Percentiles rank a stretch among this genome's conserved stretches.
Conservation (phyloP, 257 asterid species). For the Phtheirospermum japonicum region DNA sequence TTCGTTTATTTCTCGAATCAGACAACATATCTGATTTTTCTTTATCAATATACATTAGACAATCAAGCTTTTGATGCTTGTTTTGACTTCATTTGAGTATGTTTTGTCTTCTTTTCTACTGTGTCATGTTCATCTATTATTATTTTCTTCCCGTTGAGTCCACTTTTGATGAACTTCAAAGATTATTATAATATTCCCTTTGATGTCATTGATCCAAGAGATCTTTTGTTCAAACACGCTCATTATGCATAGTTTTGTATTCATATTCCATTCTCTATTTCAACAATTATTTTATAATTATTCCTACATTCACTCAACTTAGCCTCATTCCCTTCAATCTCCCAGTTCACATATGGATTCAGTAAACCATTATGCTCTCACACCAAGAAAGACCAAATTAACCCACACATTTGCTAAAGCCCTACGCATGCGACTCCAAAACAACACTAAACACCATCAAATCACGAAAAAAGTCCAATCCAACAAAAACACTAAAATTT, state of each 20-base stretch:
- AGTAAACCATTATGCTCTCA: constrained; percentile 23
- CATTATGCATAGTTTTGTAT: background rate
- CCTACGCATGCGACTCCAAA: constrained; percentile 38
- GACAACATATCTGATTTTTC: no score
- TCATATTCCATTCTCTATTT: background rate
- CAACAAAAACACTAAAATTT: no score
- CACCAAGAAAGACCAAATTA: constrained; percentile 49
- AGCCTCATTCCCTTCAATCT: no score
- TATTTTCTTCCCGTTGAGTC: background rate
- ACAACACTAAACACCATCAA: constrained; percentile 32
- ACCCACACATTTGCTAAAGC: constrained; percentile 75
- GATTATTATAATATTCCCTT: no score
- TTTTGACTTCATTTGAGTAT: no score
- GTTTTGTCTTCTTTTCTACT: no score
- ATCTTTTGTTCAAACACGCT: background rate
- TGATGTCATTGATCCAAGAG: constrained; percentile 7
- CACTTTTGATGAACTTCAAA: background rate
- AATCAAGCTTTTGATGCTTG: no score
- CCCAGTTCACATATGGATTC: constrained; percentile 44
- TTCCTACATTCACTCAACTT: no score
- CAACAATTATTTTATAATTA: background rate
- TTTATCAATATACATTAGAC: no score
- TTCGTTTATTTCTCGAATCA: no score
- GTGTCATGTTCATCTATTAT: no score
- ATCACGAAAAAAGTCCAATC: no score